A percentile compares a stretch with the other conserved stretches of the same genome.
Conservation (phyloP, 257 asterid genomes). For the Nicotiana sylvestris region DNA sequence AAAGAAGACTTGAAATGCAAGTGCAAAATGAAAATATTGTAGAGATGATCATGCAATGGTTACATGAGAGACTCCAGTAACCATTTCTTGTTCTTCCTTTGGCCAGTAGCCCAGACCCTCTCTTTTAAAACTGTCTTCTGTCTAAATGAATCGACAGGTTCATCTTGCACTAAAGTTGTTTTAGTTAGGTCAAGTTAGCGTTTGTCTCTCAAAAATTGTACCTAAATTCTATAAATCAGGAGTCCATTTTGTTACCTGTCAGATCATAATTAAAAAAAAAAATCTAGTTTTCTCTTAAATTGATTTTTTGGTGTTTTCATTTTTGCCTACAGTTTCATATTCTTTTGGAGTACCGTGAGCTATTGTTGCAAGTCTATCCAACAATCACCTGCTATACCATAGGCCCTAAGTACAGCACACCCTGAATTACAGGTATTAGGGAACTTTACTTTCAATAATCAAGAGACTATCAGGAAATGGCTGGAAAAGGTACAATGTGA, state of each 20-base stretch:
- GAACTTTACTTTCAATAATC: background rate
- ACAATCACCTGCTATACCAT: background rate
- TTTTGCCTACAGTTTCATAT: background rate
- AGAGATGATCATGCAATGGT: conserved; percentile 69
- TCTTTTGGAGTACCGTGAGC: background rate
- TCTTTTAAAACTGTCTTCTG: too few species aligned
- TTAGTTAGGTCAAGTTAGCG: background rate
- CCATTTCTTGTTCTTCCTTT: conserved; percentile 32
- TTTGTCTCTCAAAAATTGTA: background rate
- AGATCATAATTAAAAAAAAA: too few species aligned
- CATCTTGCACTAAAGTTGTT: background rate
- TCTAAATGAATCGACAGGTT: too few species aligned
- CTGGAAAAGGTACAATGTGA: background rate
- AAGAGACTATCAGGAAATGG: background rate
- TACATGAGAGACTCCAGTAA: conserved; percentile 79
- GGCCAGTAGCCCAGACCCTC: conserved; percentile 24
- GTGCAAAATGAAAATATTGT: conserved; percentile 80
- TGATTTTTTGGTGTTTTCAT: background rate
- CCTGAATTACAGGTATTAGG: background rate
- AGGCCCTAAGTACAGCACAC: background rate
- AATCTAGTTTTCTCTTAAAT: too few species aligned
- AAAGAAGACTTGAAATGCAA: conserved; percentile 52
- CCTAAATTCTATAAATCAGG: background rate
- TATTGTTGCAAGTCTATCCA: background rate
- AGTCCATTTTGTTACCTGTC: background rate